Conservation (phyloP, 2,329 filamentous ascomycete species). For the Amauroascus verrucosus region DNA sequence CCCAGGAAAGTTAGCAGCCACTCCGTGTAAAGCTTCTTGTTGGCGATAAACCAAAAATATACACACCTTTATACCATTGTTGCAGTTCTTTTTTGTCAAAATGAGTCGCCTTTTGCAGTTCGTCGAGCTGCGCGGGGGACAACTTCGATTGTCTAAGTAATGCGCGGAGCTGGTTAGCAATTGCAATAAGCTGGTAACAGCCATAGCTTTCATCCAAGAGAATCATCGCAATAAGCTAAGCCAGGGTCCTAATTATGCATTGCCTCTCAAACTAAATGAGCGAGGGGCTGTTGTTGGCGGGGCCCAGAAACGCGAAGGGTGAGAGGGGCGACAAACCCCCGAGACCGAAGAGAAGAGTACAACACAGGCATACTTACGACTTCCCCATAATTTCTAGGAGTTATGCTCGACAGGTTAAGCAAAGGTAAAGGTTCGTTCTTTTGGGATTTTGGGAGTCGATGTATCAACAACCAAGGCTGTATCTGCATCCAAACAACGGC, state of each 20-base stretch:
- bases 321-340: not conserved
- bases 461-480: not conserved
- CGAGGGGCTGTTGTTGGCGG: not conserved
- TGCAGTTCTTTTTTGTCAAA: constrained; percentile 99
- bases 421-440: not conserved
- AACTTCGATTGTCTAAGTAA: constrained; percentile 83
- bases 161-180: not conserved
- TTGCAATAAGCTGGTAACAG: constrained; percentile 17
- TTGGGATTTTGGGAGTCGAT: not conserved
- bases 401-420: not conserved
- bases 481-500: not conserved
- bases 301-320: not conserved
- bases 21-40: not conserved
- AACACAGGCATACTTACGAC: constrained; percentile 13
- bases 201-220: no score
- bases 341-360: not conserved
- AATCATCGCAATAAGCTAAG: no score
- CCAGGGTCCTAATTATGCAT: no score
- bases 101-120: constrained; percentile 93
- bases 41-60: not conserved
- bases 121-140: constrained; percentile 86
- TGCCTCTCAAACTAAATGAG: not conserved
- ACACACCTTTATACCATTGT: constrained; percentile 97
- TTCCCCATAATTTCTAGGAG: constrained; percentile 17
- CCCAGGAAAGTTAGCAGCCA: not conserved